Evolutionary conservation across 2,329 filamentous ascomycete species (phyloP).

Genomic region (Thermothelomyces thermophilus): DNA sequence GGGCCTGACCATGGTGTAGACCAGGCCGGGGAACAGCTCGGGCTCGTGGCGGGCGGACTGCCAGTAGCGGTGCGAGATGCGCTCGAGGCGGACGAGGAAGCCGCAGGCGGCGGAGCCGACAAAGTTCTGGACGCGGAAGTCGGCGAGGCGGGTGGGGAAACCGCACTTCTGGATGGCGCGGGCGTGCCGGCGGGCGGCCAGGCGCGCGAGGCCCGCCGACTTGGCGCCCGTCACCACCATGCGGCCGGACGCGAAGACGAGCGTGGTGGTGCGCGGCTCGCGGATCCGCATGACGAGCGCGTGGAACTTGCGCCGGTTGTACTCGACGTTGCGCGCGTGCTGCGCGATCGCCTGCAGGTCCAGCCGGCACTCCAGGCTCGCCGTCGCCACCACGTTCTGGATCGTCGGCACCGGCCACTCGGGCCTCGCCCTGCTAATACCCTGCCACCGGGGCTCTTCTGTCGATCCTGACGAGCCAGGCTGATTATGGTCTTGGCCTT

Average conservation of each 20-base stretch:
- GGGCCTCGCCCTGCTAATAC: constrained; percentile 5
- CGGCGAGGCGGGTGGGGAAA: constrained; percentile 90
- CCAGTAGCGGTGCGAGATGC: constrained; percentile 69
- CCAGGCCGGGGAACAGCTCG: constrained; percentile 91
- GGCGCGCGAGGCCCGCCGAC: constrained; percentile 86
- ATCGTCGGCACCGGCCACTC: constrained; percentile 17
- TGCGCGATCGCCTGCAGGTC: constrained; percentile 94
- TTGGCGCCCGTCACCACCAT: constrained; percentile 98
- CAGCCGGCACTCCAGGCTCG: constrained; percentile 89
- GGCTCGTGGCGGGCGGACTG: constrained; percentile 77
- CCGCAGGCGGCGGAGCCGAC: constrained; percentile 95
- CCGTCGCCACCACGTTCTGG: constrained; percentile 54
- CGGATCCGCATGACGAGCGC: constrained; percentile 98
- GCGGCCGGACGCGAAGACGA: constrained; percentile 94
- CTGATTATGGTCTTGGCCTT: neutral
- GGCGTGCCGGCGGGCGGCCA: constrained; percentile 88
- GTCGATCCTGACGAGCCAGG: neutral
- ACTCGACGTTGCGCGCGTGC: constrained; percentile 92
- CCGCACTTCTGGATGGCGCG: constrained; percentile 97
- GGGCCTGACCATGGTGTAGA: constrained; percentile 97
- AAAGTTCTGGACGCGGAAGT: constrained; percentile 98
- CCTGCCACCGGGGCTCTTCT: neutral
- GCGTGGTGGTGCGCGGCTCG: constrained; percentile 88
- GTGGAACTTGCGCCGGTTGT: constrained; percentile 78
- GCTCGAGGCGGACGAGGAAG: constrained; percentile 90